Evolutionary conservation across 805 yeast species (phyloP), one percentile per base, ranked within the genome.

Genomic region (Metschnikowia baotianmanensis): DNA sequence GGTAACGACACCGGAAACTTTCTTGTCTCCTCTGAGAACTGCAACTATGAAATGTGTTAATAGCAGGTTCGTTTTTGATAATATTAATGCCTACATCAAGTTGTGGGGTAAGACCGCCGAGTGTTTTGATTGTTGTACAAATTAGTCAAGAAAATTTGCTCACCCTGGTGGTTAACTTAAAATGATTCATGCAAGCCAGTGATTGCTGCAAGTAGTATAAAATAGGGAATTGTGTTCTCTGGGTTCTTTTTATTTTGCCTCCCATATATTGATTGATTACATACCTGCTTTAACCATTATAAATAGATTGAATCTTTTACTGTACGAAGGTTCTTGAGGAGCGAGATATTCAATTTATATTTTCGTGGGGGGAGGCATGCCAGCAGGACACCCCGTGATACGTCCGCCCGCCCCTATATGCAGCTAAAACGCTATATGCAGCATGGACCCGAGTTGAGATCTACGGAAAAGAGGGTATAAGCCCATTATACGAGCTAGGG

Each of bases 1-100:
- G 53, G 78, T 69, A 56, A 93, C 97, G 51, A 77, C 69, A 63
- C 99, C 99, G 50, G 83, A 68, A 56, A 93, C 96, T 56, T 80
- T 81, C 46, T 95, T 78, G 65, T 89, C 97, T 58, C 99, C 99
- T 74, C 95, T 89, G 57, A 93, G 74, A 59, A 93, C 95, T 66
- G 98, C 98, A 65, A 93, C 97, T 77, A 25, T 6, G 30, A 3
- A 19, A 11, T 17, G 38, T 10, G 44, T 36, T 45, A 59, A 54
- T 55, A 51, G 39, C 31, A n/a, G 9, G 12, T 27, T n/a, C 13
- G 25, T 10, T n/a, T 2, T 13, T 27, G 9, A 16, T 15, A 4
- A 27, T 22, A n/a, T 27, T 27, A n/a, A 13, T 27, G 15, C 17
- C 1, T 9, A 11, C 15, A 27, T 23, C 25, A 12, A 10, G 12